Base-by-base conservation (phyloP, 352 stramenopile species). In the Hyaloperonospora brassicae region DNA sequence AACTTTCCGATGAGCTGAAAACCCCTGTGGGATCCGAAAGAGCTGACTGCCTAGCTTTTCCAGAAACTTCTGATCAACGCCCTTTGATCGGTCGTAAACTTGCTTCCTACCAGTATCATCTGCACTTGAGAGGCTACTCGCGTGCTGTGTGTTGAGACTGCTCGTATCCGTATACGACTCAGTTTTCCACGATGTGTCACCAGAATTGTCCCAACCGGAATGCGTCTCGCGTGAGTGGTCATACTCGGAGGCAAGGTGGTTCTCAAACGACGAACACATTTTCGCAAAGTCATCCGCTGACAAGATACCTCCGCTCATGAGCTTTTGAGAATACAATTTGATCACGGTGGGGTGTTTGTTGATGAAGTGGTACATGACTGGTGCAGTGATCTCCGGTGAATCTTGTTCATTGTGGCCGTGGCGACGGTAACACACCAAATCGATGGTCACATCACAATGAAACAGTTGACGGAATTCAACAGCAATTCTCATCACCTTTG, bases 361-460 rank as follows among this genome's bases (percentile, higher is more conserved):
- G 58, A 96, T 95, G 40, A 87, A 80, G 40, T 92, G 64, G 65
- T 96, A 96, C 87, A 96, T 95, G 38, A 95, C 66, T 0, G 87
- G 87, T 42, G 83, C 75, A 25, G 88, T 97, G 53, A 97, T 87
- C 50, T 88, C 71, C 7, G 88, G 88, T 27, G 83, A 89, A 50
- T 97, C 88, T 71, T 89, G 70, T 72, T 99, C 97, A 64, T 99
- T 99, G 80, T 99, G 97, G 10, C 97, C 97, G 66, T 98, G 93
- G 31, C 95, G 84, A 51, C 97, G 93, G 70, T 99, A 99, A 68
- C 97, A 98, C 21, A 99, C 86, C 59, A 99, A 84, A 80, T 99
- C 96, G 49, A 99, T 87, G 42, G 98, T 97, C 43, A 98, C 95
- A 80, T 99, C 97, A 23, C 80, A 94, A 17, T 96, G 85, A 76